Base-by-base conservation (phyloP, 163 green algal species). In the Trebouxiophyceae sp. region DNA sequence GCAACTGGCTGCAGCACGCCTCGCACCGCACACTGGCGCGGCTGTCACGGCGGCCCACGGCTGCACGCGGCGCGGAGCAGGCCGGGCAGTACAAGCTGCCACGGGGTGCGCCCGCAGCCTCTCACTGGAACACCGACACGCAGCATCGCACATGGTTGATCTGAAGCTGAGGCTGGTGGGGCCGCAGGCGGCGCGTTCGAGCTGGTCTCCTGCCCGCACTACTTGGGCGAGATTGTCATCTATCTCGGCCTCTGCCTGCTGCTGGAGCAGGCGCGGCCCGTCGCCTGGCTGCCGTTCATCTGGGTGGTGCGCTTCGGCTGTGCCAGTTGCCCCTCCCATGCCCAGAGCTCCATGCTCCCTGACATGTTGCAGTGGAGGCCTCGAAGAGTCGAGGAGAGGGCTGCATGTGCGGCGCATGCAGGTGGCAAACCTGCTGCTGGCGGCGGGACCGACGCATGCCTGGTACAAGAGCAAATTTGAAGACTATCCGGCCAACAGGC, bases 211-310 rank as follows among this genome's bases (percentile, higher is more conserved):
- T 93, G 88, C 55, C 89, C 89, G 0, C 89, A 95, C 72, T 95
- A 95, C 72, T 70, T 93, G 16, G 89, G 65, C 1, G 89, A 95
- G 65, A 80, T 95, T n/a, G 62, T 94, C 2, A 85, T 95, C 29
- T 95, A 95, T 70, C 30, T 30, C 0, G 87, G 81, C 16, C 72
- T 95, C 19, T 54, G 65, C 23, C n/a, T 89, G 2, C n/a, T 5
- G 77, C 20, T 34, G 47, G 4, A 32, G 31, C 1, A 28, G 50
- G n/a, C 12, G 60, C 5, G 29, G 60, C 27, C 31, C 29, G 2
- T 54, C 75, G 28, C 20, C 68, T 72, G 57, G 28, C 59, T 88
- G 6, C 72, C 86, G 20, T 66, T 86, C 1, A 30, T 54, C 3
- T 88, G 84, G 84, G 84, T 91, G 80, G 80, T 89, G 34, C 66